Evolutionary conservation across 371 early-diverging fungal species (phyloP), one percentile per base, ranked within the genome.

Genomic region (Funneliformis caledonium): DNA sequence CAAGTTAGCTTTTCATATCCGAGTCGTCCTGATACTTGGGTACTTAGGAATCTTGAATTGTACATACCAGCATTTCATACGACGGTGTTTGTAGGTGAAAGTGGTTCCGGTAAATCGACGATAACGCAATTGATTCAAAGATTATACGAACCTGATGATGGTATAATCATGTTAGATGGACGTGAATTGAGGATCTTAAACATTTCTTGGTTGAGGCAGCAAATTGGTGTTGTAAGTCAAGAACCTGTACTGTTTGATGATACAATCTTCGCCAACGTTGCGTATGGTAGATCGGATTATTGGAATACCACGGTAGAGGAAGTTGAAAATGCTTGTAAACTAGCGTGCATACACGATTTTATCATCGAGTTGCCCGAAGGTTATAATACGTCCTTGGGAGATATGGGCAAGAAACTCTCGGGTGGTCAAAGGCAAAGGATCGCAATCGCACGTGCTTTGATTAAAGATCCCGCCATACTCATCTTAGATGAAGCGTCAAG

Each of bases 401-500:
- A 94, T 75, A 91, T 89, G 81, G 94, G 92, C 11, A 87, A 87
- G n/a, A 88, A 88, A 78, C 75, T 93, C 0, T 89, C 90, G 70
- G 93, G 93, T 74, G 94, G 94, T 56, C 89, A 89, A 84, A 87
- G 88, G 80, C 94, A 94, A 82, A 88, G 96, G 10, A 84, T 95
- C 82, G 91, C 92, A 33, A 89, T 95, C 61, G 93, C 94, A 19
- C 86, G 95, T 14, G 94, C 94, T 19, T 88, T 95, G 22, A 81
- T 94, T 62, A 89, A 91, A 64, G 83, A 92, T 74, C 94, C 94
- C 6, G 76, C 80, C 9, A 88, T 88, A 83, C 59, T 81, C 70
- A 26, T 86, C 85, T 48, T 78, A 60, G 99, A 98, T 82, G 99
- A 98, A 83, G 96, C 98, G 1, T 97, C 99, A 2, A 92, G 93